Percentiles rank a stretch among this genome's conserved stretches.
These are phyloP conservation scores for Pseudohalonectria lignicola DNA, from an alignment of 2,329 filamentous ascomycete species.

Conservation along the genomic window DNA sequence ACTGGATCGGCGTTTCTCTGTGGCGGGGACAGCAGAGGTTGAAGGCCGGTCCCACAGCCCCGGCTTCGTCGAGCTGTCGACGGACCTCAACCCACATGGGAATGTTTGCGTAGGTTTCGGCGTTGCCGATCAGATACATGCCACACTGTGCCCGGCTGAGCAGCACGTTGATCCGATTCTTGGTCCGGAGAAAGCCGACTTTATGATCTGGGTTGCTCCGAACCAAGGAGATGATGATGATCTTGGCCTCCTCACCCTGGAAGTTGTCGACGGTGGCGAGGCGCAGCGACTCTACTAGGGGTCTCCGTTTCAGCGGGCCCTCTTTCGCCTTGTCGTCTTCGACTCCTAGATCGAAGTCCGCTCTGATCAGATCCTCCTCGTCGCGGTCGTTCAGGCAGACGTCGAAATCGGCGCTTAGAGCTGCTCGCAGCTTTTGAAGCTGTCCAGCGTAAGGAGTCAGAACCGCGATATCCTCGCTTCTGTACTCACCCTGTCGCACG, in stretches of 20 bases:
- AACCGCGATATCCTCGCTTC: constrained; percentile 52
- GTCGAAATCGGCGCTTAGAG: constrained; percentile 38
- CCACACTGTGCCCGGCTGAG: constrained; percentile 57
- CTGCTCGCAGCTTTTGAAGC: constrained; percentile 34
- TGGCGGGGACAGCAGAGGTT: constrained; percentile 52
- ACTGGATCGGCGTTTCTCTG: constrained; percentile 33
- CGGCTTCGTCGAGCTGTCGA: constrained; percentile 30
- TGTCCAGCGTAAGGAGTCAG: constrained; percentile 56
- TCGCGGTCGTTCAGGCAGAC: constrained; percentile 57
- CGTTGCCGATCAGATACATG: constrained; percentile 61
- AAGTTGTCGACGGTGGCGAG: constrained; percentile 65
- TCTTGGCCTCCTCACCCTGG: constrained; percentile 64
- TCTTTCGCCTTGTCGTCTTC: constrained; percentile 8
- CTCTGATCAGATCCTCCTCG: constrained; percentile 34
- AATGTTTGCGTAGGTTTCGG: constrained; percentile 42
- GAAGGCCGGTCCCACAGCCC: constrained; percentile 37
- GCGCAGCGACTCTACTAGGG: constrained; percentile 24
- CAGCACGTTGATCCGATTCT: constrained; percentile 60
- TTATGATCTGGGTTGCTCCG: constrained; percentile 50
- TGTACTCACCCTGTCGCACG: constrained; percentile 51
- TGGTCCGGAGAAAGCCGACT: constrained; percentile 54
- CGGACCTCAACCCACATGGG: constrained; percentile 55
- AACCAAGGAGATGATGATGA: constrained; percentile 60
- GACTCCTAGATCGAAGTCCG: constrained; percentile 19
- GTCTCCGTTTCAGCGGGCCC: neutral